Percentiles rank a stretch among this genome's conserved stretches.
phyloP scores from a whole-genome alignment of 106 monocot genomes.

The Acorus calamus region DNA sequence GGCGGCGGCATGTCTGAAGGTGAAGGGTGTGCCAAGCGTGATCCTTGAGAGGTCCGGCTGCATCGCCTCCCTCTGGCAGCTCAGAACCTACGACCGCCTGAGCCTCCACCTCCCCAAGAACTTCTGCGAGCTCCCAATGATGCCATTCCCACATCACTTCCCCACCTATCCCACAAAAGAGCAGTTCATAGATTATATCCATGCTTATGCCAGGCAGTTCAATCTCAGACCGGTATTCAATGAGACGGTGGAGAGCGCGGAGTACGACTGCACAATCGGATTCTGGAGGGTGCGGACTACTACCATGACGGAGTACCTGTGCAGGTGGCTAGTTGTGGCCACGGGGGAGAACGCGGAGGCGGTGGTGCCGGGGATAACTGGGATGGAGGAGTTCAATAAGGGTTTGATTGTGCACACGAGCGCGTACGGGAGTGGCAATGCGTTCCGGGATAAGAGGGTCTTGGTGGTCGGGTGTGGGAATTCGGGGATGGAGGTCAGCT shows the following conservation, averaged over 20 bases:
- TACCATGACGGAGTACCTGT: slow-evolving; percentile 18
- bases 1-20: slow-evolving; percentile 35
- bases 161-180: slow-evolving; percentile 54
- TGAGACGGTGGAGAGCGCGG: slow-evolving; percentile 33
- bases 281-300: slow-evolving; percentile 34
- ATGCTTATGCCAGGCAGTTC: slow-evolving; percentile 29
- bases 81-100: slow-evolving; percentile 54
- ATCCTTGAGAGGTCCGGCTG: slow-evolving; percentile 44
- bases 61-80: slow-evolving; percentile 60
- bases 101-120: slow-evolving; percentile 59
- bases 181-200: slow-evolving; percentile 49
- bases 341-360: slow-evolving; percentile 90
- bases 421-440: slow-evolving; percentile 42
- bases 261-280: slow-evolving; percentile 20
- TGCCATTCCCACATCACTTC: slow-evolving; percentile 40
- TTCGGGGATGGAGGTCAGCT: slow-evolving; percentile 74
- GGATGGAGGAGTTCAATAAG: slow-evolving; percentile 22
- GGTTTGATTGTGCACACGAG: slow-evolving; percentile 42
- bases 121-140: slow-evolving; percentile 59
- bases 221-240: slow-evolving; percentile 26
- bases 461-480: slow-evolving; percentile 80
- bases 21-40: slow-evolving; percentile 31
- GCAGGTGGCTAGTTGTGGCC: slow-evolving; percentile 64
- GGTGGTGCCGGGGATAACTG: slow-evolving; percentile 52
- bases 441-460: slow-evolving; percentile 42